Evolutionary conservation across 2,329 filamentous ascomycete genomes (phyloP).

Genomic region (Claviceps paspali): DNA sequence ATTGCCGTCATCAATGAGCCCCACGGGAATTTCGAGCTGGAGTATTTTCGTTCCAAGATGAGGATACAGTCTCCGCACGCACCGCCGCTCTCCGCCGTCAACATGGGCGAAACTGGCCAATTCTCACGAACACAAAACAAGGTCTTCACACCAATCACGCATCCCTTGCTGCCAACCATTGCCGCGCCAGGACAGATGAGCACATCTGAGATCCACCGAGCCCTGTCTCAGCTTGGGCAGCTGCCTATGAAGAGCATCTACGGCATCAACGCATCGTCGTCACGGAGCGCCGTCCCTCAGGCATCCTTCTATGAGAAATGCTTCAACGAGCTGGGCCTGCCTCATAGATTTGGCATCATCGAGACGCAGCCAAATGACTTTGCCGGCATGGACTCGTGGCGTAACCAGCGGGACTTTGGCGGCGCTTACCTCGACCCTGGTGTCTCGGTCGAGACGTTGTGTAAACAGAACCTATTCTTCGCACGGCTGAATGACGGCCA

Average conservation of each 20-base stretch:
- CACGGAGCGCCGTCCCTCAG: slow-evolving; percentile 49
- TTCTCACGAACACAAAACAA: slow-evolving; percentile 72
- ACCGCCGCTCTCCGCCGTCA: slow-evolving; percentile 67
- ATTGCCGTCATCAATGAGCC: slow-evolving; percentile 68
- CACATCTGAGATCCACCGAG: slow-evolving; percentile 70
- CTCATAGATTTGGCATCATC: slow-evolving; percentile 62
- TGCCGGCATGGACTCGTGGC: slow-evolving; percentile 53
- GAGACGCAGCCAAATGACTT: slow-evolving; percentile 52
- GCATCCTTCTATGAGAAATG: slow-evolving; percentile 79
- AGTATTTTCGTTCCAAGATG: slow-evolving; percentile 73
- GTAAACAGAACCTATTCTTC: slow-evolving; percentile 39
- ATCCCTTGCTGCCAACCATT: slow-evolving; percentile 68
- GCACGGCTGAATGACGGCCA: slow-evolving; percentile 31
- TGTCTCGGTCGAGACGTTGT: slow-evolving; percentile 43
- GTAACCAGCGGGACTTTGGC: slow-evolving; percentile 61
- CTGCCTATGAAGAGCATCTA: slow-evolving; percentile 68
- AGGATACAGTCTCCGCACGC: slow-evolving; percentile 50
- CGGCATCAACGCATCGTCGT: slow-evolving; percentile 57
- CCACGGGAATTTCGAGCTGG: slow-evolving; percentile 79
- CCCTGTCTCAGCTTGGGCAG: slow-evolving; percentile 63
- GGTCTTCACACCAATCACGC: slow-evolving; percentile 77
- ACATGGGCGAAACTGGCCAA: slow-evolving; percentile 78
- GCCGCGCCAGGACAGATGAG: slow-evolving; percentile 77
- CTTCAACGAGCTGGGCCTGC: slow-evolving; percentile 71
- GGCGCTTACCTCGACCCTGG: slow-evolving; percentile 70